These are phyloP conservation scores for Colletotrichum sidae DNA, from an alignment of 2,329 filamentous ascomycete genomes.

Conservation along the genomic window DNA sequence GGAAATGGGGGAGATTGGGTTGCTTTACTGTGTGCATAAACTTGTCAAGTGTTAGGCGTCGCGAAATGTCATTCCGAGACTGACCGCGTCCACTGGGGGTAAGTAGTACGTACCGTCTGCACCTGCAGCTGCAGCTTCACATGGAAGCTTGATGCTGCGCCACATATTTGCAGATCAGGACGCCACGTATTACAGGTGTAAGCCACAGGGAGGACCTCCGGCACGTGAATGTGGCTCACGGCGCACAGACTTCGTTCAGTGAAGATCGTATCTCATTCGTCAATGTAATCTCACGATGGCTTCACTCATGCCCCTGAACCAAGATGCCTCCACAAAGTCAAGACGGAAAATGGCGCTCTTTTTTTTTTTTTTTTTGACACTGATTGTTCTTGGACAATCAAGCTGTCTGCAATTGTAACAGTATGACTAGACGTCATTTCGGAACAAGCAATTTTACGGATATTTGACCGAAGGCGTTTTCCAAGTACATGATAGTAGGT, in stretches of 20 bases:
- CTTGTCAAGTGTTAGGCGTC: conserved; percentile 45
- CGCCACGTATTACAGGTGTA: not conserved
- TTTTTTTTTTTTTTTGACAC: too few relatives aligned
- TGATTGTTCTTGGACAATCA: too few relatives aligned
- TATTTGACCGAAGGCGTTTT: too few relatives aligned
- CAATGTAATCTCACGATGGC: conserved; percentile 4
- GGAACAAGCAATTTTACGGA: too few relatives aligned
- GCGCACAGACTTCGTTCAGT: not conserved
- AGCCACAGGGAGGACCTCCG: not conserved
- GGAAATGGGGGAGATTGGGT: conserved; percentile 5
- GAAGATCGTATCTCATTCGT: not conserved
- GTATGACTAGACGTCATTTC: too few relatives aligned
- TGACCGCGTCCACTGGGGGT: conserved; percentile 27
- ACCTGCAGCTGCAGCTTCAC: conserved; percentile 3
- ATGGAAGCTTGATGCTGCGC: not conserved
- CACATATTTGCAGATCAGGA: not conserved
- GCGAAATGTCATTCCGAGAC: conserved; percentile 44
- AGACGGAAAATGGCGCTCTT: not conserved
- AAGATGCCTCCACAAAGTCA: not conserved
- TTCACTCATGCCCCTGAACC: conserved; percentile 1
- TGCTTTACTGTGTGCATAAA: conserved; percentile 42
- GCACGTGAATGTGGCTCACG: not conserved
- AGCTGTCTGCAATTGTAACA: too few relatives aligned
- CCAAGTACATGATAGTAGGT: too few relatives aligned
- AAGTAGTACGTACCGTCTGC: conserved; percentile 18